Conservation (phyloP, 2,329 filamentous ascomycete species). For the Zymoseptoria pseudotritici region DNA sequence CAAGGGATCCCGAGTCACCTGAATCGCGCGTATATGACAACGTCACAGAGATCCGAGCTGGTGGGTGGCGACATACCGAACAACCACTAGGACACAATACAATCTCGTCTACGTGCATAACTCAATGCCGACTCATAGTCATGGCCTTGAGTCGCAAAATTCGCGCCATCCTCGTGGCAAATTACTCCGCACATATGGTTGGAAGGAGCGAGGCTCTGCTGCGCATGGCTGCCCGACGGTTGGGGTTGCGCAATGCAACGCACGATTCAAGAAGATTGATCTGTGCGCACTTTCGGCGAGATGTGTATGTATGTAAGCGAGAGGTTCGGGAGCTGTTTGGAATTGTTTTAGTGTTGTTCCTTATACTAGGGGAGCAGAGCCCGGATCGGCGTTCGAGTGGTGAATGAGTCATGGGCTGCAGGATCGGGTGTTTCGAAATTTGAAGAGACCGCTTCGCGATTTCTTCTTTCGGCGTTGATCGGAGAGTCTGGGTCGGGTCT, state of each 20-base stretch:
- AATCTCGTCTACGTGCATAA: background rate
- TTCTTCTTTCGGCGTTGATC: background rate
- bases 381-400: background rate
- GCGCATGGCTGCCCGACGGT: constrained; percentile 3
- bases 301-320: background rate
- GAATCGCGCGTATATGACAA: background rate
- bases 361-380: background rate
- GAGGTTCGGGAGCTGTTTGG: background rate
- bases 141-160: background rate
- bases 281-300: background rate
- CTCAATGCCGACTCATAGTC: background rate
- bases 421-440: background rate
- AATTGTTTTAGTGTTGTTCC: background rate
- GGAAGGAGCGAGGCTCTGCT: background rate
- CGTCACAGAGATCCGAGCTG: background rate
- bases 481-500: background rate
- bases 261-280: background rate
- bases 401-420: background rate
- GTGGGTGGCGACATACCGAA: background rate
- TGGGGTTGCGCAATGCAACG: background rate
- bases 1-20: background rate
- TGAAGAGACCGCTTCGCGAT: background rate
- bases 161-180: background rate
- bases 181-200: background rate
- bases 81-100: background rate